Conservation (phyloP, 1,284 basidiomycete genomes). For the Tremellales sp. region DNA sequence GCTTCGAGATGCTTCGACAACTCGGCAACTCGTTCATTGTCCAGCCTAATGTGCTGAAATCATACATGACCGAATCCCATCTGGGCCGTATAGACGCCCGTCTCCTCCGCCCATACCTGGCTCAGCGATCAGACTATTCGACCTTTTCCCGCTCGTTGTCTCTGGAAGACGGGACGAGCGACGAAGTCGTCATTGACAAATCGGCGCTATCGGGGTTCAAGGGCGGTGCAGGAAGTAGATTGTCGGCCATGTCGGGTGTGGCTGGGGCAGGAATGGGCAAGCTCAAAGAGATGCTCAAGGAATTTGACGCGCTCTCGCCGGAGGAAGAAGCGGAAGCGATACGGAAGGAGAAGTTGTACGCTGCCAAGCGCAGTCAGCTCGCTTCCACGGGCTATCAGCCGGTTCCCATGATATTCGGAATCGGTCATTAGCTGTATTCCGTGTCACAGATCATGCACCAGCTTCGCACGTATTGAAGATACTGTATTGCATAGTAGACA, state of each 20-base stretch:
- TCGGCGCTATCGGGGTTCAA: conserved; percentile 11
- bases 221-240: conserved; percentile 16
- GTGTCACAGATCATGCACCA: no score
- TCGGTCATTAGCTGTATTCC: no score
- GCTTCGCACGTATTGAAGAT: no score
- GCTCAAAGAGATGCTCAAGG: conserved; percentile 44
- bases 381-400: neutral
- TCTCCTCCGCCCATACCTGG: conserved; percentile 84
- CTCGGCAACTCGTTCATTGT: conserved; percentile 96
- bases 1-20: conserved; percentile 97
- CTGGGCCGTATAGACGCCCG: conserved; percentile 84
- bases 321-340: conserved; percentile 11
- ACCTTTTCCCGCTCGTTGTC: conserved; percentile 37
- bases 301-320: conserved; percentile 34
- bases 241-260: conserved; percentile 40
- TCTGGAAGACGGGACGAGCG: conserved; percentile 31
- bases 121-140: conserved; percentile 76
- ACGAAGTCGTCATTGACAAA: neutral
- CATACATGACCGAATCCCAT: conserved; percentile 87
- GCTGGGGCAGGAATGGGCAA: conserved; percentile 44
- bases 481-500: no score
- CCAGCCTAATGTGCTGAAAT: conserved; percentile 83
- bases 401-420: neutral
- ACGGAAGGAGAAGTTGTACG: neutral
- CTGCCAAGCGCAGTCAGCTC: neutral